A percentile compares a stretch with the other conserved stretches of the same genome.
Conservation (phyloP, 345 rosid genomes). For the Gynandropsis gynandra region DNA sequence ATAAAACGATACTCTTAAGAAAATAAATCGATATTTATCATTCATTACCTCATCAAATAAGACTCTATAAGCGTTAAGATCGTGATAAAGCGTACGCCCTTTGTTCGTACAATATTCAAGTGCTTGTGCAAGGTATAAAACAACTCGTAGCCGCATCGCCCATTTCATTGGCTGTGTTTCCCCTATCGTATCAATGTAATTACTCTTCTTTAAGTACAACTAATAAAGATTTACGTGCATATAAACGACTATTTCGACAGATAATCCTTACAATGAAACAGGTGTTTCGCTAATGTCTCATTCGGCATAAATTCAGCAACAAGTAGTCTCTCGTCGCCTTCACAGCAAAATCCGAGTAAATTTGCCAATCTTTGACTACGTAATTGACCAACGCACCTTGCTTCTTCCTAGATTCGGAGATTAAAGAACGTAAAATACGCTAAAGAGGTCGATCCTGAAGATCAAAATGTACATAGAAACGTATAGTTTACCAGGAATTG, state of each 20-base stretch:
- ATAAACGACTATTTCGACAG: neutral
- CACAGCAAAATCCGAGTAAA: slow-evolving; percentile 77
- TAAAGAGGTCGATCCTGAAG: neutral
- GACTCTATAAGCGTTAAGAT: slow-evolving; percentile 81
- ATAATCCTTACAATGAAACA: slow-evolving; percentile 60
- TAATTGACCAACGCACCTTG: slow-evolving; percentile 64
- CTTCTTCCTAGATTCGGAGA: slow-evolving; percentile 55
- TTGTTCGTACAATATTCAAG: slow-evolving; percentile 72
- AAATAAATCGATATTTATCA: slow-evolving; percentile 14
- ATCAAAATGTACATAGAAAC: neutral
- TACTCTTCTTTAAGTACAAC: slow-evolving; percentile 58
- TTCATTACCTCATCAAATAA: slow-evolving; percentile 74
- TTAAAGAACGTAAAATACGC: neutral
- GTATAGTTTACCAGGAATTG: slow-evolving; percentile 75
- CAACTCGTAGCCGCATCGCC: slow-evolving; percentile 92
- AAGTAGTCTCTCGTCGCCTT: slow-evolving; percentile 69
- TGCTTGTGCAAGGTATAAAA: slow-evolving; percentile 75
- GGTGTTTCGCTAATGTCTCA: slow-evolving; percentile 81
- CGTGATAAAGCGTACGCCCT: slow-evolving; percentile 74
- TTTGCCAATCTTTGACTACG: slow-evolving; percentile 63
- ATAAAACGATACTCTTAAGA: neutral
- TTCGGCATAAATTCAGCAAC: slow-evolving; percentile 80
- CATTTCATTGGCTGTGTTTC: slow-evolving; percentile 87
- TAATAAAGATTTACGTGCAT: slow-evolving; percentile 8
- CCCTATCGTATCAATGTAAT: slow-evolving; percentile 37